Evolutionary conservation across 768 basidiomycete genomes (phyloP).

Genomic region (Chiua virens): DNA sequence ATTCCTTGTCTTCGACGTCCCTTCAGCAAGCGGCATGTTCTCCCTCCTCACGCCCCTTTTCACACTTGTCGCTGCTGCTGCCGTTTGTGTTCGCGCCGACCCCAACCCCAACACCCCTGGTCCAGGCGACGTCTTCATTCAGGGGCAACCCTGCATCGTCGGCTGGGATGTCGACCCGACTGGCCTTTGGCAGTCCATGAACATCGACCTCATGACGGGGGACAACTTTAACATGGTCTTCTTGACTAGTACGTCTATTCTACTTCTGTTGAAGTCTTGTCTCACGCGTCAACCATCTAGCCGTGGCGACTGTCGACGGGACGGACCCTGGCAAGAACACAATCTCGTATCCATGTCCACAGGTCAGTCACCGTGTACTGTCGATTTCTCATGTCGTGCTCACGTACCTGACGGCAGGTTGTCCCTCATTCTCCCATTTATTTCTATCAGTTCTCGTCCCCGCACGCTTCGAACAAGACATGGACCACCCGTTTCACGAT

Average conservation of each 20-base stretch:
- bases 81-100: conserved; percentile 49
- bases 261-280: background rate
- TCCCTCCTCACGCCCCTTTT: conserved; percentile 9
- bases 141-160: conserved; percentile 55
- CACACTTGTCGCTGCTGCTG: conserved; percentile 23
- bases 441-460: conserved; percentile 74
- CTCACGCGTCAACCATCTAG: conserved; percentile 35
- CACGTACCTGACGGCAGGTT: conserved; percentile 42
- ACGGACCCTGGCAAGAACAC: conserved; percentile 44
- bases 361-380: conserved; percentile 39
- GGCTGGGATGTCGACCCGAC: conserved; percentile 60
- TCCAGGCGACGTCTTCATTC: conserved; percentile 57
- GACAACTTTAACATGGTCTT: conserved; percentile 67
- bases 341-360: conserved; percentile 64
- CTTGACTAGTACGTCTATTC: conserved; percentile 54
- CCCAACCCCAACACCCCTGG: conserved; percentile 59
- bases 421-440: conserved; percentile 65
- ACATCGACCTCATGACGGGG: conserved; percentile 81
- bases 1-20: conserved; percentile 1
- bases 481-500: conserved; percentile 85
- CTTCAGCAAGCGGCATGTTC: conserved; percentile 19
- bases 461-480: conserved; percentile 35
- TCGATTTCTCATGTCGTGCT: background rate
- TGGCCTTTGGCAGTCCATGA: conserved; percentile 67
- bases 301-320: conserved; percentile 67